These are phyloP conservation scores for Macaranga tanarius DNA, from an alignment of 441 rosid genomes.

Conservation along the genomic window DNA sequence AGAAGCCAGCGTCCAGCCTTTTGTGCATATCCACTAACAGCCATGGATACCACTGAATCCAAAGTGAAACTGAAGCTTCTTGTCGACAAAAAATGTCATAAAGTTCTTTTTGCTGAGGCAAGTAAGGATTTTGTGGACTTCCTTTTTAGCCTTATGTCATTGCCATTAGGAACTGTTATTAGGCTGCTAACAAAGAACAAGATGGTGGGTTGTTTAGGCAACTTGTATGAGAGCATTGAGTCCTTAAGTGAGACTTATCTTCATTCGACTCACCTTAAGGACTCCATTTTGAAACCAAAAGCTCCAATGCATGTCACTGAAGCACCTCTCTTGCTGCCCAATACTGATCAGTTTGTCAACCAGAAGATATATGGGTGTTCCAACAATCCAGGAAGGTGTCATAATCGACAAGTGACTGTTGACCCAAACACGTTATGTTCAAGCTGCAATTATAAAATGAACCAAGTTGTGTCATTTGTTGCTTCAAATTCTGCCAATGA, in stretches of 20 bases:
- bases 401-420: background rate
- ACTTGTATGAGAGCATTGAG: conserved; percentile 23
- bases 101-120: conserved; percentile 6
- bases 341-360: too few relatives aligned
- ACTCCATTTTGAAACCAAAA: conserved; percentile 10
- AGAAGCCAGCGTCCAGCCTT: too few relatives aligned
- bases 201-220: conserved; percentile 25
- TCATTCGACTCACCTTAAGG: conserved; percentile 8
- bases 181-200: conserved; percentile 13
- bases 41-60: background rate
- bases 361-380: background rate
- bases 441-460: background rate
- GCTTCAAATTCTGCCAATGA: background rate
- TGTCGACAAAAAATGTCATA: background rate
- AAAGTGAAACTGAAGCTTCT: background rate
- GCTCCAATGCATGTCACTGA: background rate
- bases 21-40: background rate
- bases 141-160: conserved; percentile 23
- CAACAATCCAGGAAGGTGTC: background rate
- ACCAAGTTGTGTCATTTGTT: background rate
- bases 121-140: conserved; percentile 32
- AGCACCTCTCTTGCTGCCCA: background rate
- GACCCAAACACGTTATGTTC: background rate
- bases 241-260: conserved; percentile 5
- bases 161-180: conserved; percentile 24